phyloP scores from a whole-genome alignment of 2,329 filamentous ascomycete genomes.

The Phyllosticta capitalensis region DNA sequence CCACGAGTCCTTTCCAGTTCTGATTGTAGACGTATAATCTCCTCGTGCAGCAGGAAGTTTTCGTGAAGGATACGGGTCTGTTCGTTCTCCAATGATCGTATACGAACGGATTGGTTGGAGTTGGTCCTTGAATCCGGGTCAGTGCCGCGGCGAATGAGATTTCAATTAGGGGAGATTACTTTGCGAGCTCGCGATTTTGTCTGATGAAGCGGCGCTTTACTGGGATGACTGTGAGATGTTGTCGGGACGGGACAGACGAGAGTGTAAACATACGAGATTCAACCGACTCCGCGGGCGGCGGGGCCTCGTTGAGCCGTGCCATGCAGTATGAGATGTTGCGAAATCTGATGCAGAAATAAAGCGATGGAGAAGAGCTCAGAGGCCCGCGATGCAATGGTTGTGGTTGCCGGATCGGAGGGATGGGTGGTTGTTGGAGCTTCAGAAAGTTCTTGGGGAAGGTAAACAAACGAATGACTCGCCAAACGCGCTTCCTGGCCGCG shows the following conservation, averaged over 20 bases:
- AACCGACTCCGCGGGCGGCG: conserved; percentile 56
- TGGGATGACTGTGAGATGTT: conserved; percentile 25
- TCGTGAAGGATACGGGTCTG: conserved; percentile 66
- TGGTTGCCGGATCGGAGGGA: conserved; percentile 3
- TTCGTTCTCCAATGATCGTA: conserved; percentile 68
- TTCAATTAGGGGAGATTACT: conserved; percentile 22
- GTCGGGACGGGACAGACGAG: not conserved
- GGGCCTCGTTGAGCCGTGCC: conserved; percentile 72
- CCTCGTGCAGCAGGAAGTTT: conserved; percentile 62
- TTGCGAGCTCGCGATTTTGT: conserved; percentile 75
- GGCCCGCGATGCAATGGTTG: not conserved
- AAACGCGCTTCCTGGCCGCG: not conserved
- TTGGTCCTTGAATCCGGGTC: conserved; percentile 47
- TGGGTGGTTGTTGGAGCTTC: conserved; percentile 2
- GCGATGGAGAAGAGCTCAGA: not conserved
- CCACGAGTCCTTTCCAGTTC: conserved; percentile 54
- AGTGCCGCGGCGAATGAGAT: not conserved
- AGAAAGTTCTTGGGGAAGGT: conserved; percentile 2
- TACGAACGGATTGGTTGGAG: conserved; percentile 66
- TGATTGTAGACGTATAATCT: conserved; percentile 60
- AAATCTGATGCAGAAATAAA: not conserved
- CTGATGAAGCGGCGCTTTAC: conserved; percentile 71
- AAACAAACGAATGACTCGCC: conserved; percentile 7
- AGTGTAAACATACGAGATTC: conserved; percentile 54
- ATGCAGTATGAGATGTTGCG: conserved; percentile 36